Percentiles rank a stretch among this genome's conserved stretches.
phyloP scores from a whole-genome alignment of 31 red algal species.

The Bonnemaisonia californica region DNA sequence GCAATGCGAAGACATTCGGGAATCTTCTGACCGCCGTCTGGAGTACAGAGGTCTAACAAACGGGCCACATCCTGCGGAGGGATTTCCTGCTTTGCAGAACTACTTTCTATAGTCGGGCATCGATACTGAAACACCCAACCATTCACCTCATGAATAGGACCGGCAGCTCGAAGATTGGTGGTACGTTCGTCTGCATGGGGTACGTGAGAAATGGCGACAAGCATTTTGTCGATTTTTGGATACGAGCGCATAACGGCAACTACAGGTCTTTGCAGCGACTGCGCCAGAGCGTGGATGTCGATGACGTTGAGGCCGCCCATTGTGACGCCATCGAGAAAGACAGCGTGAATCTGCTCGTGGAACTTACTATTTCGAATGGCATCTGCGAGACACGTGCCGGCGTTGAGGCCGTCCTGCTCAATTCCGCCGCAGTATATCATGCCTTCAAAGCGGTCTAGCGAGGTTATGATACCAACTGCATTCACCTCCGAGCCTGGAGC shows the following conservation, averaged over 20 bases:
- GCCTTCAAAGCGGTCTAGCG: slow-evolving; percentile 51
- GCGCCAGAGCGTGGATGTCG: slow-evolving; percentile 38
- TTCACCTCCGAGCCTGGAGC: slow-evolving; percentile 47
- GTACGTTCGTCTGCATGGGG: slow-evolving; percentile 30
- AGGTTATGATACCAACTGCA: slow-evolving; percentile 49
- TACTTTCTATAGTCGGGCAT: background rate
- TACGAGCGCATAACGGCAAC: slow-evolving; percentile 51
- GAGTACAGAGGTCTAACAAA: slow-evolving; percentile 41
- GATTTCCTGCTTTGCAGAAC: background rate
- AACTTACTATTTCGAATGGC: slow-evolving; percentile 48
- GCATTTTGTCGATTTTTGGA: slow-evolving; percentile 50
- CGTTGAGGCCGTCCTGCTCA: slow-evolving; percentile 53
- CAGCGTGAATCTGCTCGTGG: slow-evolving; percentile 65
- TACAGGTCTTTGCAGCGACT: slow-evolving; percentile 36
- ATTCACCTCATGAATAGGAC: slow-evolving; percentile 43
- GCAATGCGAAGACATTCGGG: slow-evolving; percentile 57
- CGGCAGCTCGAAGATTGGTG: slow-evolving; percentile 30
- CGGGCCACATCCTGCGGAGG: slow-evolving; percentile 21
- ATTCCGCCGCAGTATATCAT: slow-evolving; percentile 48
- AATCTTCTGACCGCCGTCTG: slow-evolving; percentile 38
- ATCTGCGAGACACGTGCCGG: slow-evolving; percentile 25
- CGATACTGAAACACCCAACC: slow-evolving; percentile 42
- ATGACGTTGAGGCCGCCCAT: slow-evolving; percentile 68
- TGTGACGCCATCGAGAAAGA: slow-evolving; percentile 49
- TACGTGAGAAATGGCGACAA: slow-evolving; percentile 41